Conservation (phyloP, 331 rosid species). For the Telfairia occidentalis region DNA sequence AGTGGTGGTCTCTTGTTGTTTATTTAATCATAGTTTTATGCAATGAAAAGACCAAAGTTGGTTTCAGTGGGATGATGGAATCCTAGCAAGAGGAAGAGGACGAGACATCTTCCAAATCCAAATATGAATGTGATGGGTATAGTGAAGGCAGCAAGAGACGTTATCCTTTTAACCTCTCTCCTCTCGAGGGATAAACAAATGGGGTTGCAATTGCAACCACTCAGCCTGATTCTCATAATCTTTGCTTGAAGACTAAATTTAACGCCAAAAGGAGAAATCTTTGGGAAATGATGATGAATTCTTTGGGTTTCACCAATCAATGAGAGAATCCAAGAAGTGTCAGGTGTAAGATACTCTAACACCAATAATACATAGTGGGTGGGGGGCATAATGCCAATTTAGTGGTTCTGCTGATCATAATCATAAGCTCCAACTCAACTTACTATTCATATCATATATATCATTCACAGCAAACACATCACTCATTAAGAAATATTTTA, state of each 20-base stretch:
- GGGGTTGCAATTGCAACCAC: not conserved
- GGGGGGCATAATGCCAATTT: not conserved
- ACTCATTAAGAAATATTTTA: not conserved
- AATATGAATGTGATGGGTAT: not conserved
- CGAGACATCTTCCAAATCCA: not conserved
- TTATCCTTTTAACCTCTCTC: not conserved
- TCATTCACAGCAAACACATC: not conserved
- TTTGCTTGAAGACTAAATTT: not conserved
- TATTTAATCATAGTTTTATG: not conserved
- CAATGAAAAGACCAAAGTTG: slow-evolving; percentile 6
- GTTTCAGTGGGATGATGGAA: not conserved
- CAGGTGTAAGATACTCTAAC: slow-evolving; percentile 17
- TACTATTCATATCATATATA: not conserved
- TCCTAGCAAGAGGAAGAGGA: not conserved
- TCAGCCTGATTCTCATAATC: slow-evolving; percentile 6
- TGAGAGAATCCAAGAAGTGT: slow-evolving; percentile 25
- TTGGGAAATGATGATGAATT: slow-evolving; percentile 26
- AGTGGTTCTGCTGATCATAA: not conserved
- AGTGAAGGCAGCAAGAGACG: not conserved
- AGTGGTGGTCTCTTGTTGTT: not conserved
- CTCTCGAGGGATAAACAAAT: not conserved
- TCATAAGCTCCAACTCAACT: not conserved
- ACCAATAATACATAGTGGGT: slow-evolving; percentile 1
- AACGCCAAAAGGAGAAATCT: not conserved
- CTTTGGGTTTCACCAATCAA: slow-evolving; percentile 31